Evolutionary conservation across 139 green algal genomes (phyloP).

Genomic region (Closterium sp.): DNA sequence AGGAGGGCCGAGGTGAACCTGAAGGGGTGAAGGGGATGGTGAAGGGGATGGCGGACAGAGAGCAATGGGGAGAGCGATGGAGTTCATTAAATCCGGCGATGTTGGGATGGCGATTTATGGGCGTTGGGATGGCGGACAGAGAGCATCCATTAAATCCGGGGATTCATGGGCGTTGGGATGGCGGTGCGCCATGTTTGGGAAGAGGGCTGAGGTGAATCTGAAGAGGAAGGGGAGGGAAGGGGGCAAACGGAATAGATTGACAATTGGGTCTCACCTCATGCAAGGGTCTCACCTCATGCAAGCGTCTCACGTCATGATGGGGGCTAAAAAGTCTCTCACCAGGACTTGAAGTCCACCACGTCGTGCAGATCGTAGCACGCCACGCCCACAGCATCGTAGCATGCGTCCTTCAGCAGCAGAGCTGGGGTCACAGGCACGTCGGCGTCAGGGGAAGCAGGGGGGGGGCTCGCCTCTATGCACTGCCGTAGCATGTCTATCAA

Average conservation of each 20-base stretch:
- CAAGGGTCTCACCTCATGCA: no score
- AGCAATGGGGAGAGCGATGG: background rate
- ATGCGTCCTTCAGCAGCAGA: conserved; percentile 76
- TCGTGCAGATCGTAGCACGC: conserved; percentile 80
- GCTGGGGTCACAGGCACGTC: conserved; percentile 31
- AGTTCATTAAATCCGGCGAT: background rate
- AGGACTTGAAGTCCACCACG: conserved; percentile 64
- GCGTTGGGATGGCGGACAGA: no score
- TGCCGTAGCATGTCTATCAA: conserved; percentile 37
- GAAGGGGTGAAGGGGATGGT: background rate
- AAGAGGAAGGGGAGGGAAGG: no score
- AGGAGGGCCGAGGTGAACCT: background rate
- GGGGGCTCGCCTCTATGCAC: conserved; percentile 25
- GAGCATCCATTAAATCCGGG: no score
- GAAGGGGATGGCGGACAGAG: background rate
- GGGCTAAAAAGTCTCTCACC: background rate
- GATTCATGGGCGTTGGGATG: no score
- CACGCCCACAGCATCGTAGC: conserved; percentile 72
- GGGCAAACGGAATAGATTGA: no score
- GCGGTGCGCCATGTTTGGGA: no score
- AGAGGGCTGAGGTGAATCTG: no score
- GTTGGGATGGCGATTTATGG: no score
- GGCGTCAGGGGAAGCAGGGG: conserved; percentile 8
- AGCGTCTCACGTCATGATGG: no score
- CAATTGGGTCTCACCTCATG: no score